These are phyloP conservation scores for Sporobolomyces phaffii DNA, from an alignment of 768 basidiomycete genomes.

Conservation along the genomic window DNA sequence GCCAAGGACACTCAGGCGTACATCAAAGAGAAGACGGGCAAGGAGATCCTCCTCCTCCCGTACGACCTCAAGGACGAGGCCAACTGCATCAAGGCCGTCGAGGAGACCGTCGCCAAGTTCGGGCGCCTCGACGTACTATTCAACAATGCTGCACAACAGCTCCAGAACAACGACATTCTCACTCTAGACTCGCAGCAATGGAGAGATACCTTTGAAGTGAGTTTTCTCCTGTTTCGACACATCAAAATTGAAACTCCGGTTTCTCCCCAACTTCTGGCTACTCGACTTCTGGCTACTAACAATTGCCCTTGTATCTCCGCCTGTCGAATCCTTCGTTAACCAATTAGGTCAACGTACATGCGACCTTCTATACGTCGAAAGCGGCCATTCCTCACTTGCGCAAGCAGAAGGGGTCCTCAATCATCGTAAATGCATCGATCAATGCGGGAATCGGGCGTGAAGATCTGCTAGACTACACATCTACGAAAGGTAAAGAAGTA, in stretches of 20 bases:
- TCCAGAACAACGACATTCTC: conserved; percentile 38
- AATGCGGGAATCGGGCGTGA: conserved; percentile 50
- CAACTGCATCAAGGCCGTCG: conserved; percentile 44
- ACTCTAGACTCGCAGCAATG: conserved; percentile 41
- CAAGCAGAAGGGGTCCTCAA: conserved; percentile 46
- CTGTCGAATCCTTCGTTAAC: too few relatives aligned
- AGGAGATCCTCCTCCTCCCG: conserved; percentile 48
- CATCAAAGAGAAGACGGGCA: conserved; percentile 49
- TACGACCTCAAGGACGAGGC: conserved; percentile 49
- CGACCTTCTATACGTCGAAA: conserved; percentile 53
- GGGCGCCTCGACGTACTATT: conserved; percentile 48
- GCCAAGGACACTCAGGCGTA: conserved; percentile 47
- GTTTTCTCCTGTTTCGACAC: too few relatives aligned
- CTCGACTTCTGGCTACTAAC: too few relatives aligned
- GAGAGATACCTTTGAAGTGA: conserved; percentile 40
- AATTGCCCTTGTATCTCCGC: too few relatives aligned
- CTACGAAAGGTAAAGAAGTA: too few relatives aligned
- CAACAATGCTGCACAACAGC: conserved; percentile 35
- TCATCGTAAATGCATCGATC: conserved; percentile 52
- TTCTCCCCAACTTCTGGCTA: too few relatives aligned
- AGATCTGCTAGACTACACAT: conserved; percentile 53
- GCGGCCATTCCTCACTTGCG: conserved; percentile 52
- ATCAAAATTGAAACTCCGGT: too few relatives aligned
- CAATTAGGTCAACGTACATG: too few relatives aligned
- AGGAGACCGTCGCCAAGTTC: conserved; percentile 44